These are phyloP conservation scores for Cryptomeria japonica DNA, from an alignment of 75 land plant species.

Conservation along the genomic window DNA sequence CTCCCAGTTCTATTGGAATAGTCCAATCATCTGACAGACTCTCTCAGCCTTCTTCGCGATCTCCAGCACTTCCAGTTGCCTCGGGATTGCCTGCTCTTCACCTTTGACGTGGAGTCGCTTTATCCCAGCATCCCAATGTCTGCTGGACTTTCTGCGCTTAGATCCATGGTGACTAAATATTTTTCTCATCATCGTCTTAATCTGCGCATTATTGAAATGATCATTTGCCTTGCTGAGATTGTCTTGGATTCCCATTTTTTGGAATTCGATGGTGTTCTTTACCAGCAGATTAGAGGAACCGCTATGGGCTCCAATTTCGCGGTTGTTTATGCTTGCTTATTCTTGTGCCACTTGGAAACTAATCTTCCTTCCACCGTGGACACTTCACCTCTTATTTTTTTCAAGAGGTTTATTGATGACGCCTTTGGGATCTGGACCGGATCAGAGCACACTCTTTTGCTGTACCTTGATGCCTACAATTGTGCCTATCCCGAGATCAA, in stretches of 20 bases:
- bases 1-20: not conserved
- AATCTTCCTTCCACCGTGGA: not conserved
- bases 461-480: too few relatives aligned
- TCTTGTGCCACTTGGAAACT: not conserved
- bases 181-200: not conserved
- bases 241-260: not conserved
- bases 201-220: not conserved
- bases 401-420: conserved; percentile 6
- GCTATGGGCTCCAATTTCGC: not conserved
- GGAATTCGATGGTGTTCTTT: not conserved
- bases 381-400: not conserved
- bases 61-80: not conserved
- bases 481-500: not conserved
- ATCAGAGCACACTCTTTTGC: too few relatives aligned
- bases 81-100: not conserved
- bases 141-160: not conserved
- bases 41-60: not conserved
- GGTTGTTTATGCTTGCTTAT: not conserved
- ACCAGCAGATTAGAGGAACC: not conserved
- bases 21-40: not conserved
- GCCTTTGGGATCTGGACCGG: not conserved
- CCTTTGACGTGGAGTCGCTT: not conserved
- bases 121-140: not conserved
- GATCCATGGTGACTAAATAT: not conserved
- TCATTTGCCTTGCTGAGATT: not conserved